Conservation (phyloP, 495 filamentous ascomycete species). For the Sphaerosporella brunnea region DNA sequence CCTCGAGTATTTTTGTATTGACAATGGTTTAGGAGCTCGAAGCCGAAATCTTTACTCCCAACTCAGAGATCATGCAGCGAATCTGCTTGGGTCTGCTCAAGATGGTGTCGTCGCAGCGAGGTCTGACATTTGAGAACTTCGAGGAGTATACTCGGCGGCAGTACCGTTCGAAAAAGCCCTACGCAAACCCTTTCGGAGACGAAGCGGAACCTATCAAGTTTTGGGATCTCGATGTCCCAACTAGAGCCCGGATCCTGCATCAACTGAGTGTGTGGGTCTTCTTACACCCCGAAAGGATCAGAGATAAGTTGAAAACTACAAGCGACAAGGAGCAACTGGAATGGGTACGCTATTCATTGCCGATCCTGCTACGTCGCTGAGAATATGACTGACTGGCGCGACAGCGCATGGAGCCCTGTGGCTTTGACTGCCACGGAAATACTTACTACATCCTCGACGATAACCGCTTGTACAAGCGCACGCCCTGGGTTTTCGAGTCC, state of each 20-base stretch:
- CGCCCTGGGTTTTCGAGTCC: constrained; percentile 33
- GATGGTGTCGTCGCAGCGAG: constrained; percentile 82
- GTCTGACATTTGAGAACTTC: constrained; percentile 78
- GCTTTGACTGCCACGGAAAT: constrained; percentile 70
- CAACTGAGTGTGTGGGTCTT: constrained; percentile 86
- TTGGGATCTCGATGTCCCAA: constrained; percentile 61
- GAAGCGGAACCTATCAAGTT: constrained; percentile 58
- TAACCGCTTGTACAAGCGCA: constrained; percentile 74
- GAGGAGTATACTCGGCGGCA: constrained; percentile 88
- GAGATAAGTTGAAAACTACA: constrained; percentile 70
- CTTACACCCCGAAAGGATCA: constrained; percentile 63
- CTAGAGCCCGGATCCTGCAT: constrained; percentile 62
- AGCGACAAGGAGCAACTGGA: constrained; percentile 60
- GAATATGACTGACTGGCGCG: background rate
- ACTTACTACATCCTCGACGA: constrained; percentile 85
- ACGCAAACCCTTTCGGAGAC: constrained; percentile 69
- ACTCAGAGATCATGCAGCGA: constrained; percentile 53
- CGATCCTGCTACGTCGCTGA: background rate
- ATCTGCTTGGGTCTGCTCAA: constrained; percentile 83
- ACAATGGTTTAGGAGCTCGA: constrained; percentile 54
- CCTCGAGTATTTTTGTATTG: background rate
- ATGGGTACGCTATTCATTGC: constrained; percentile 45
- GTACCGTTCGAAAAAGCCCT: constrained; percentile 64
- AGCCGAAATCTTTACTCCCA: constrained; percentile 62
- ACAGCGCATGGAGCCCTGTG: constrained; percentile 80